Percentiles rank a stretch among this genome's conserved stretches.
Conservation (phyloP, 2,329 filamentous ascomycete genomes). For the Bipolaris oryzae region DNA sequence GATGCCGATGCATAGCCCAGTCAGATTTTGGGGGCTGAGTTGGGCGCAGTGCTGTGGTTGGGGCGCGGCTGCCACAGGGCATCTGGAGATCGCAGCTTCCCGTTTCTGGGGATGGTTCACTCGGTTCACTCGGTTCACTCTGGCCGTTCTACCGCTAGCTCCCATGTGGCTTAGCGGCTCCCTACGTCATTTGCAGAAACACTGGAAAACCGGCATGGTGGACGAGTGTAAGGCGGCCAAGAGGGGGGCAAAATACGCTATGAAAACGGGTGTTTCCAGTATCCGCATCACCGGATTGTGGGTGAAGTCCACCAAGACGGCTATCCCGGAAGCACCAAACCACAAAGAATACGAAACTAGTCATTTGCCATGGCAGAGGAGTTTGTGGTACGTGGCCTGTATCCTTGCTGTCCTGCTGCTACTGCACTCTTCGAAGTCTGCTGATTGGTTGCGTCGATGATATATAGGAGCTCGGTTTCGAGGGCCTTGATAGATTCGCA, state of each 20-base stretch:
- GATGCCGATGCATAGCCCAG: not conserved
- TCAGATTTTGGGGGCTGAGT: conserved; percentile 1
- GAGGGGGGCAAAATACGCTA: not conserved
- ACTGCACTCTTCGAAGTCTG: not conserved
- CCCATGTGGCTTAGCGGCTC: conserved; percentile 3
- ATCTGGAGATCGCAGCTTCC: conserved; percentile 1
- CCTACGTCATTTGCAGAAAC: conserved; percentile 9
- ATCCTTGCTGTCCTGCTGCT: not conserved
- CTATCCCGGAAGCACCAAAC: conserved; percentile 24
- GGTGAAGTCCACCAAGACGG: conserved; percentile 15
- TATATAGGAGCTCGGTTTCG: conserved; percentile 44
- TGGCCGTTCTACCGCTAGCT: conserved; percentile 1
- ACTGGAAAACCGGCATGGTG: conserved; percentile 12
- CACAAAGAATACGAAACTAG: conserved; percentile 4
- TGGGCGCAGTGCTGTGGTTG: not conserved
- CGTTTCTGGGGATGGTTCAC: conserved; percentile 7
- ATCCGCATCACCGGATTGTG: conserved; percentile 1
- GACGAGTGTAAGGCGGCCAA: not conserved
- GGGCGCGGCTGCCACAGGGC: not conserved
- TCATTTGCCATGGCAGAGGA: conserved; percentile 30
- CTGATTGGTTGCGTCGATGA: conserved; percentile 16
- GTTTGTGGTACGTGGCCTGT: conserved; percentile 30
- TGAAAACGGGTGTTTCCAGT: conserved; percentile 1
- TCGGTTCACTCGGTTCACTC: not conserved
- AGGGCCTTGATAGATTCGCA: conserved; percentile 39